These are phyloP conservation scores for Xylogone sp. DNA, from an alignment of 2,329 filamentous ascomycete genomes.

Conservation along the genomic window DNA sequence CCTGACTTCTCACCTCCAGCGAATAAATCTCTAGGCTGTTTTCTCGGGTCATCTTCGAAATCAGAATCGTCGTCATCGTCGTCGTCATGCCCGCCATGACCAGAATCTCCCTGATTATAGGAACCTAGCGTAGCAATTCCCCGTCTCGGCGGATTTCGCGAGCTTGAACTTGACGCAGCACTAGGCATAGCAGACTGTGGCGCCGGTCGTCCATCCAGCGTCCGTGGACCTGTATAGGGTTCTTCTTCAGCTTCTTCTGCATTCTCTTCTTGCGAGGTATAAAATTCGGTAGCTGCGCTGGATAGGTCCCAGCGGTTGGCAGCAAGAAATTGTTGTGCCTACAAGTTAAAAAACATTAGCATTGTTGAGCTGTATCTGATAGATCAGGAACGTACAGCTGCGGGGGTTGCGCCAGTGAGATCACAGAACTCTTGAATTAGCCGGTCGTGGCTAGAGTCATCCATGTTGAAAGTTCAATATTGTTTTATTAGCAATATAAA, in stretches of 20 bases:
- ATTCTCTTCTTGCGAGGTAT: conserved; percentile 50
- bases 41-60: conserved; percentile 51
- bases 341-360: conserved; percentile 7
- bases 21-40: conserved; percentile 66
- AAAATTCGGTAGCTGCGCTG: conserved; percentile 59
- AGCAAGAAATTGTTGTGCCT: conserved; percentile 67
- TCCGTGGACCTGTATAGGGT: conserved; percentile 57
- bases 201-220: conserved; percentile 59
- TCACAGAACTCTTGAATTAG: conserved; percentile 50
- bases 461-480: conserved; percentile 20
- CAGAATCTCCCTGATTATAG: conserved; percentile 28
- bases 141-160: conserved; percentile 15
- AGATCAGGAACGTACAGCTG: conserved; percentile 36
- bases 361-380: not conserved
- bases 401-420: conserved; percentile 48
- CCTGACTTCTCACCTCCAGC: conserved; percentile 83
- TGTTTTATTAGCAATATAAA: conserved; percentile 4
- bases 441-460: conserved; percentile 36
- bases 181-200: conserved; percentile 32
- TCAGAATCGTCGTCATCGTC: conserved; percentile 58
- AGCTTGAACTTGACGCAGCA: conserved; percentile 18
- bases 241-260: conserved; percentile 37
- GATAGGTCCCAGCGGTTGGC: conserved; percentile 64
- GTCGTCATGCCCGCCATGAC: conserved; percentile 41
- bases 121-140: conserved; percentile 61